Evolutionary conservation across 108 stramenopile species (phyloP), one percentile per base, ranked within the genome.

Genomic region (Cyclotella cryptica): DNA sequence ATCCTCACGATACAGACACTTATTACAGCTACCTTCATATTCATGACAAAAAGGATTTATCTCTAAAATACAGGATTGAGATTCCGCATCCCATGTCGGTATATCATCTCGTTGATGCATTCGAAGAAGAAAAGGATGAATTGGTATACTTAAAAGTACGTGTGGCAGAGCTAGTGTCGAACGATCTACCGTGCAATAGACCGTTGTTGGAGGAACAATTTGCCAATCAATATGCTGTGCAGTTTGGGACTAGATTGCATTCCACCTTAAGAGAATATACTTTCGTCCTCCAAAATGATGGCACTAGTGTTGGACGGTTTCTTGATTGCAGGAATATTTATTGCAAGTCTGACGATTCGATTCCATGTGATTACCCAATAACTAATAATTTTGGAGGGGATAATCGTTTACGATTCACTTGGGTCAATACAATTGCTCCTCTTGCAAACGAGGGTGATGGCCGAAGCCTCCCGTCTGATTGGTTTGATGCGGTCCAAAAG

Each of bases 401-500:
- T 21, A 41, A 39, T 52, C 35, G 60, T 4, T 24, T 69, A 51
- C 77, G 78, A 39, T 79, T 69, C 49, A 29, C 51, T 19, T 84
- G 67, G 72, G 59, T 72, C 17, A 84, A 79, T 55, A 63, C 78
- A 14, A 42, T 71, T 10, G 55, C 69, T 4, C 0, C 62, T 42
- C 62, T 5, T n/a, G n/a, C 39, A 40, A 40, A 42, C 18, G 41
- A 61, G 14, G 12, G 10, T 57, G n/a, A 76, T 14, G 46, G 39
- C 18, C 19, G 42, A 21, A 27, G 43, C 3, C 42, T 58, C 26
- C 40, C 12, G 19, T 52, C 74, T 27, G 73, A 71, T 28, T 73
- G 59, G 49, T 51, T 66, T 41, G 63, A 85, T 54, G 71, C 79
- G 17, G 28, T 85, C 0, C 79, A 85, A 65, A 75, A 77, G 44